Base-by-base conservation (phyloP, 495 filamentous ascomycete species). In the Penicillium bialowiezense region DNA sequence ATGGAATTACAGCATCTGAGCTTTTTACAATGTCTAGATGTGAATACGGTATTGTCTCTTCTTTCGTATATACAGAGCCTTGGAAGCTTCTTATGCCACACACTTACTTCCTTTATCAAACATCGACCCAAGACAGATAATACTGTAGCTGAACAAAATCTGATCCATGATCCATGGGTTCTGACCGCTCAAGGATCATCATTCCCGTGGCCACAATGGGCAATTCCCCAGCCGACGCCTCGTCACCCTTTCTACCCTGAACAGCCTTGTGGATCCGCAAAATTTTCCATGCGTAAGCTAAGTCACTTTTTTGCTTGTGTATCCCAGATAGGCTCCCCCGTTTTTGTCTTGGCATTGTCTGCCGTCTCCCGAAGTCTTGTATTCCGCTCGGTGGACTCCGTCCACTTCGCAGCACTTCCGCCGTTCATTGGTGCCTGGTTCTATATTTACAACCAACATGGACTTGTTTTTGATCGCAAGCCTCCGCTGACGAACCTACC, bases 231-330 rank as follows among this genome's bases (percentile, higher is more conserved):
- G 32, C 34, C 33, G 35, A 23, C 20, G 58, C 58, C 39, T 60
- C 60, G 60, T 60, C 57, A 60, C 39, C 44, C 44, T 39, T 32
- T 48, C 24, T 28, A 28, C 38, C 35, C 40, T 29, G 19, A 39
- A 46, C 57, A 60, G 60, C 60, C 53, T 45, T 60, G 57, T 60
- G 60, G 57, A 48, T 17, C 40, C 33, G 4, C 1, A 40, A 48
- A 33, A 43, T 56, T 48, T 53, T 7, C 38, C 17, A 20, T 29
- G 3, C 28, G 23, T 31, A 20, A 31, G 24, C 18, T 34, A 31
- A 34, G 23, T 26, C 23, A 26, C 8, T 26, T 26, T 26, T 26
- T 26, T 26, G 2, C 18, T 44, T 28, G 12, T 36, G 3, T 19
- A 23, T 38, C 18, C 20, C 20, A 3, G 7, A 8, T 36, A 55